Conservation (phyloP, 1,139 yeast genomes). For the Yamadazyma trypodendri region DNA sequence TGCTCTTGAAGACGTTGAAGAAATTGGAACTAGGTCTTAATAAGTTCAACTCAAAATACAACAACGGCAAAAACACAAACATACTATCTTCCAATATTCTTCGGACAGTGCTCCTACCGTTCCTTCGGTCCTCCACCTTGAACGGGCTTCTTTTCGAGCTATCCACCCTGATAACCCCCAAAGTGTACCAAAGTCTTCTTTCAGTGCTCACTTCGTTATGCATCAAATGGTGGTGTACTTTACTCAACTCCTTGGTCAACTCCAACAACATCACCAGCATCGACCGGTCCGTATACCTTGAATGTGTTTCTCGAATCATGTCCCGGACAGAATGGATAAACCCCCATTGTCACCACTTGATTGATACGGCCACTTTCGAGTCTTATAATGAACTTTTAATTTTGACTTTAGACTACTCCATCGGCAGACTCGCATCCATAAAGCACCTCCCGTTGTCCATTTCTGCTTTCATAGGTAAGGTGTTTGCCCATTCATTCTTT, state of each 20-base stretch:
- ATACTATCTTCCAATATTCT: constrained; percentile 64
- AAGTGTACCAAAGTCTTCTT: constrained; percentile 33
- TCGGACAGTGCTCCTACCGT: constrained; percentile 65
- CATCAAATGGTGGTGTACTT: constrained; percentile 65
- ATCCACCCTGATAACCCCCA: constrained; percentile 11
- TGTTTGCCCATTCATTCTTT: constrained; percentile 67
- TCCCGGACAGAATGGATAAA: constrained; percentile 63
- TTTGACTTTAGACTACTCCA: constrained; percentile 57
- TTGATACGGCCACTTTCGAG: constrained; percentile 15
- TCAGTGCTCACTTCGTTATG: constrained; percentile 41
- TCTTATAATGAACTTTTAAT: constrained; percentile 38
- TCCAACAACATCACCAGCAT: constrained; percentile 25
- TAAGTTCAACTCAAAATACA: constrained; percentile 51
- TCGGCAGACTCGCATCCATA: constrained; percentile 47
- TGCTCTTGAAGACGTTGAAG: constrained; percentile 39
- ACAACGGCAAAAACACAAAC: constrained; percentile 40
- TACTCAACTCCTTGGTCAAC: constrained; percentile 41
- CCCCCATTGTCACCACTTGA: constrained; percentile 18
- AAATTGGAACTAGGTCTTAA: constrained; percentile 42
- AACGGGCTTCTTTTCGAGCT: constrained; percentile 21
- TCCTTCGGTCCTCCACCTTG: constrained; percentile 44
- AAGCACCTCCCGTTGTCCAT: constrained; percentile 59
- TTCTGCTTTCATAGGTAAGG: constrained; percentile 78
- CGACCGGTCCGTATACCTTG: constrained; percentile 72
- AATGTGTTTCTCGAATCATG: constrained; percentile 66